Base-by-base conservation (phyloP, 768 basidiomycete genomes). In the Pulveroboletus sp. region DNA sequence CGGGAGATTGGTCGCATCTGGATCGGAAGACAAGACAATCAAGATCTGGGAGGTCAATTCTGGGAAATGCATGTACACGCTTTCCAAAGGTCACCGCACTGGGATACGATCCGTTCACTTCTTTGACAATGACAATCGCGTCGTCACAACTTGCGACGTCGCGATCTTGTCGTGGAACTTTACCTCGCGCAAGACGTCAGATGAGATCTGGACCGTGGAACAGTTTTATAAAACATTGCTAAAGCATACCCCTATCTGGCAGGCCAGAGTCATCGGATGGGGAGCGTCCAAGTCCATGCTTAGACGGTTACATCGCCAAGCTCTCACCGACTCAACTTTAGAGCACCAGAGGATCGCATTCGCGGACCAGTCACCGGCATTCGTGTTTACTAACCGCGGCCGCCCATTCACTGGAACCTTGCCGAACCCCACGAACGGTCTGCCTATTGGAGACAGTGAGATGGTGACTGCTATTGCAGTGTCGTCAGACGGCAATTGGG, bases 11-110 rank as follows among this genome's bases (percentile, higher is more conserved):
- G 2, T 61, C 5, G 64, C 50, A 8, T 59, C 64, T 2, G 62
- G 62, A 20, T 67, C 63, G 4, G 44, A 58, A 27, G 64, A 66
- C 43, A 55, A 54, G 26, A 58, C 61, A 1, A 26, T 63, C 23
- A 63, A 59, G 24, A 40, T 64, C 24, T 66, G 64, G 64, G 55
- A 62, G 14, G 24, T 37, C 9, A 16, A 5, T 2, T 47, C 59
- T 0, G 64, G 64, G 14, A 49, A 50, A 26, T 61, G 57, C 10
- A 45, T 41, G 0, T 37, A 26, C 5, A 54, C 61, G 1, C 30
- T 60, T 14, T 54, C 51, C 32, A 60, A 50, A 22, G 60, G 57
- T 10, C 47, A 61, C 36, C 37, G 14, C 24, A 26, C 40, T 0
- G 53, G 46, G 1, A 46, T 61, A 47, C 60, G 49, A 26, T 50